Evolutionary conservation across 805 yeast species (phyloP), one percentile per base, ranked within the genome.

Genomic region (Candida hungchunana): DNA sequence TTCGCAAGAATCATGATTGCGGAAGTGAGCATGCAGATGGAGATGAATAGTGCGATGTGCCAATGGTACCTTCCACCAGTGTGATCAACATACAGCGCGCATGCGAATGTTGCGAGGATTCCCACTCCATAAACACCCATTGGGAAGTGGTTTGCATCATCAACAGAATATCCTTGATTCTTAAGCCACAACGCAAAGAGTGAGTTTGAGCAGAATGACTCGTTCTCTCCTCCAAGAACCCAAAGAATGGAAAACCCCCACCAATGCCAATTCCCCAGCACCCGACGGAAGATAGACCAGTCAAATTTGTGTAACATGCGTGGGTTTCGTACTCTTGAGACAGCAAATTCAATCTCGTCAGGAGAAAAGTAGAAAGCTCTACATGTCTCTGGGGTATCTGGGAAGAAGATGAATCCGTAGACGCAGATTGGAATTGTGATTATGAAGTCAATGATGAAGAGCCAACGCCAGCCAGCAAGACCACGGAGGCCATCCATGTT

Each of bases 391-490:
- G 81, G 80, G 3, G 66, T 61, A 48, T 77, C 82, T 10, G 85
- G 85, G 52, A 78, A 75, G 37, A 69, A 69, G 3, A 79, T 31
- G 26, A 73, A 63, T 1, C 85, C 83, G 43, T 70, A 75, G 4
- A 76, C 24, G 4, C 73, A 71, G 36, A 78, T 70, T 2, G 82
- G 82, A 4, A 77, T 48, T 1, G 83, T 76, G 29, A 77, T 64
- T 21, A 73, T 48, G 44, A 75, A 77, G 55, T 78, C 82, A 42
- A 78, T 73, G 29, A 79, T 72, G 50, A 76, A 79, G n/a, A 77
- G 53, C 83, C 83, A 77, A 54, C 79, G 66, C 82, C 82, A 77
- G 7, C 84, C 83, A 4, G 67, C 64, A 12, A 77, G 52, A 1
- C 36, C 73, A 71, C 44, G 70, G 22, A 32, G 22, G n/a, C 39